Conservation (phyloP, 345 rosid genomes). For the Linum tenue region DNA sequence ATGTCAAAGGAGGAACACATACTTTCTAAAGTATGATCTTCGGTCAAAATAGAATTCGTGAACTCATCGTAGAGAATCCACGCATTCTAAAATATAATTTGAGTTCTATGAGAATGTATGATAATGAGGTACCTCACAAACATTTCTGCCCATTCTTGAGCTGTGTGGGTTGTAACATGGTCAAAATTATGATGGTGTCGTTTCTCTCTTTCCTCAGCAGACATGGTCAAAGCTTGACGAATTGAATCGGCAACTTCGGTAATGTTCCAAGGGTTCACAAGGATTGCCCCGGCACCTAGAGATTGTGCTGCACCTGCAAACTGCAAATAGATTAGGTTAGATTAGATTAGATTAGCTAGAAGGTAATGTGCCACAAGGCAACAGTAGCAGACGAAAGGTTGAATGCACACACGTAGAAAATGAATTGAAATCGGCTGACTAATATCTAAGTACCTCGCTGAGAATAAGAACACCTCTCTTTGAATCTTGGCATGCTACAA, state of each 20-base stretch:
- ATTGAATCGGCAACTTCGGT: conserved; percentile 97
- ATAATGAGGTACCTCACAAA: conserved; percentile 66
- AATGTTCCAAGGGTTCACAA: conserved; percentile 99
- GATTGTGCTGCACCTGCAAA: conserved; percentile 99
- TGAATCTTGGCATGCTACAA: conserved; percentile 95
- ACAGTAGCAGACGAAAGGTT: background rate
- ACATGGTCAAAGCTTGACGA: conserved; percentile 72
- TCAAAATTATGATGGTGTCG: conserved; percentile 69
- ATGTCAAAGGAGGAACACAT: too few relatives aligned
- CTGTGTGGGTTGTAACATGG: conserved; percentile 81
- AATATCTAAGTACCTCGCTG: conserved; percentile 65
- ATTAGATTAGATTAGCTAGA: background rate
- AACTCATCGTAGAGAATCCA: too few relatives aligned
- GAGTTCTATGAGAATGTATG: background rate
- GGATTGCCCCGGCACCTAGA: conserved; percentile 96
- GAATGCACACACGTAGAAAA: background rate
- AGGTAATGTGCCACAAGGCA: background rate
- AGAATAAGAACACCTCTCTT: conserved; percentile 99
- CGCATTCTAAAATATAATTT: background rate
- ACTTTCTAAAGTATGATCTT: too few relatives aligned
- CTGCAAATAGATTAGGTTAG: conserved; percentile 27
- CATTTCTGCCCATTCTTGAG: conserved; percentile 99
- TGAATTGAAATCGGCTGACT: background rate
- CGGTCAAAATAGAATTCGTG: too few relatives aligned
- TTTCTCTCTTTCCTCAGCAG: conserved; percentile 80